Evolutionary conservation across 805 yeast species (phyloP), one percentile per base, ranked within the genome.

Genomic region (Komagataella populi): DNA sequence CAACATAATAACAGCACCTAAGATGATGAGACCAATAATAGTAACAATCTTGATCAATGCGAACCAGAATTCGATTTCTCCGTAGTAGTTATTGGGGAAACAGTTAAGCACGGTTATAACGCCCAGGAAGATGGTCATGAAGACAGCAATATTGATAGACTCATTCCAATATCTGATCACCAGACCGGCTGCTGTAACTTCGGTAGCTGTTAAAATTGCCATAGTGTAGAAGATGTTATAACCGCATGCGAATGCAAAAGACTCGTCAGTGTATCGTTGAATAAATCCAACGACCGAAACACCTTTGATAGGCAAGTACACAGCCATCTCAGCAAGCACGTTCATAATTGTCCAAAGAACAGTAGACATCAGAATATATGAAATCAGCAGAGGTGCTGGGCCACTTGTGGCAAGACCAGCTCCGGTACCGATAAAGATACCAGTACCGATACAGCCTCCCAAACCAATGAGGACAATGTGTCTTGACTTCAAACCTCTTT

Each of bases 361-460:
- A 36, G 78, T 63, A 2, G 87, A 83, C 60, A 84, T 73, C 49
- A 80, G 64, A n/a, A 78, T 55, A 61, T 84, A 85, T 14, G 88
- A 80, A 17, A 78, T 65, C 44, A 85, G 70, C 23, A 79, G 56
- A 22, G 59, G 60, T 4, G 64, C 68, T 8, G 68, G 68, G 4
- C 68, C 68, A 52, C 62, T 58, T 1, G 57, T 54, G 2, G 63
- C 54, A 48, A 70, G 58, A 2, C 68, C 72, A 8, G 70, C 65
- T 45, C 80, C 80, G n/a, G 74, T 68, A 54, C 80, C 80, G 48
- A 76, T 69, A 53, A 75, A 73, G 48, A 75, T 64, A 48, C 80
- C 80, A 14, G 87, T 81, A 62, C 89, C 89, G 55, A 83, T 80
- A 52, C 83, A 76, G 58, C 87, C 87, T 52, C 86, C 87, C 50